Base-by-base conservation (phyloP, 306 rosid genomes). In the Rosa chinensis region DNA sequence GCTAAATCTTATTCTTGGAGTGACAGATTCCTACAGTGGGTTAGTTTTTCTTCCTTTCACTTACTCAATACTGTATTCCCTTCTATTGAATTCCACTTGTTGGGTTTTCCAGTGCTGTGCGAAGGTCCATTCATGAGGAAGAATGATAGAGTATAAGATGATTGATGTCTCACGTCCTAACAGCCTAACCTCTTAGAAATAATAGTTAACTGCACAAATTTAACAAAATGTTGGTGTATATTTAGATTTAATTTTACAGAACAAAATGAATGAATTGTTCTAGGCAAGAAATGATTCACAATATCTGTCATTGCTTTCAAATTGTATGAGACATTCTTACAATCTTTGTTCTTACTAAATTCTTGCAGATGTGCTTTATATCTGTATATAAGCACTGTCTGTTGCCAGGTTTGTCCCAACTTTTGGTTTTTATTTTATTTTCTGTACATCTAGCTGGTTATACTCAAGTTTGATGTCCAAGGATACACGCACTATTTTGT, bases 351-450 rank as follows among this genome's bases (percentile, higher is more conserved):
- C 77, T 40, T 23, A 42, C 56, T 52, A 32, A 67, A 68, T 50
- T 74, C 76, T 77, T 88, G 82, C 96, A 92, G 96, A 73, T 84
- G 83, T 70, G 77, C 88, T 35, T 80, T 90, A 55, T 85, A 77
- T 85, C 80, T 88, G 80, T 89, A 84, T 77, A 62, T 83, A 71
- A 85, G 85, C 85, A 75, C 83, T 10, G 70, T 92, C 79, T 77
- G 79, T 76, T 89, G 88, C 80, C 92, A 92, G 97, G 92, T 90
- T 74, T 56, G 80, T 84, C 73, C 32, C 35, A 73, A 52, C 67
- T 42, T 4, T 44, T 79, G 53, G 8, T 44, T 2, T 12, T 4
- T 11, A 16, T 7, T 8, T 14, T n/a, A n/a, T n/a, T n/a, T n/a
- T n/a, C n/a, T n/a, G 40, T 37, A 13, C 3, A 71, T 48, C 20